A percentile compares a stretch with the other conserved stretches of the same genome.
phyloP scores from a whole-genome alignment of 257 asterid genomes.

The Agastache rugosa region DNA sequence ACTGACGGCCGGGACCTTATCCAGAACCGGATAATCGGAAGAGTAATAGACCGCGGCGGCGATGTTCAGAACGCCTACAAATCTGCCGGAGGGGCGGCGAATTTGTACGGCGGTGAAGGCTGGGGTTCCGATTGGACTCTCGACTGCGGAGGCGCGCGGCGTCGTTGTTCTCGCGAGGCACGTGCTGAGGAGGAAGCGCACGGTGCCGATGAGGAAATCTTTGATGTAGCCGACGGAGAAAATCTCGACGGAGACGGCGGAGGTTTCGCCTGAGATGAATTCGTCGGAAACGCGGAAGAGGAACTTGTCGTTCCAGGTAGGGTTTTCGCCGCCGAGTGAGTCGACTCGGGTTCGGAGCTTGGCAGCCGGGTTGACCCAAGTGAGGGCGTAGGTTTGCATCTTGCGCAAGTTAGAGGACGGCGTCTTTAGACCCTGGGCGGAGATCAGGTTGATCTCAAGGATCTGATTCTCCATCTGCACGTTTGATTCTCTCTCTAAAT shows the following conservation, averaged over 20 bases:
- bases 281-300: conserved; percentile 75
- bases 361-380: conserved; percentile 68
- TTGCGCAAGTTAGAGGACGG: conserved; percentile 66
- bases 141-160: conserved; percentile 12
- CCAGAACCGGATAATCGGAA: conserved; percentile 57
- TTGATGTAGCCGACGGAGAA: conserved; percentile 73
- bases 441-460: conserved; percentile 86
- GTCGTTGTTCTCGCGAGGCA: conserved; percentile 42
- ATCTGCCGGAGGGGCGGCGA: conserved; percentile 84
- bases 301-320: conserved; percentile 94
- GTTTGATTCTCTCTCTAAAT: conserved; percentile 25
- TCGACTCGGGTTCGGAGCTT: conserved; percentile 83
- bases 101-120: conserved; percentile 81
- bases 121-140: conserved; percentile 48
- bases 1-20: conserved; percentile 64
- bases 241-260: conserved; percentile 82
- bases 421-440: conserved; percentile 85
- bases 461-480: conserved; percentile 49
- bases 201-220: conserved; percentile 73
- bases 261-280: conserved; percentile 73
- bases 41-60: conserved; percentile 64
- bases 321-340: conserved; percentile 71
- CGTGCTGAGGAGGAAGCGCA: conserved; percentile 74
- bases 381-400: conserved; percentile 72
- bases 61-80: conserved; percentile 80